Base-by-base conservation (phyloP, 2,329 filamentous ascomycete species). In the Sporothrix inflata region DNA sequence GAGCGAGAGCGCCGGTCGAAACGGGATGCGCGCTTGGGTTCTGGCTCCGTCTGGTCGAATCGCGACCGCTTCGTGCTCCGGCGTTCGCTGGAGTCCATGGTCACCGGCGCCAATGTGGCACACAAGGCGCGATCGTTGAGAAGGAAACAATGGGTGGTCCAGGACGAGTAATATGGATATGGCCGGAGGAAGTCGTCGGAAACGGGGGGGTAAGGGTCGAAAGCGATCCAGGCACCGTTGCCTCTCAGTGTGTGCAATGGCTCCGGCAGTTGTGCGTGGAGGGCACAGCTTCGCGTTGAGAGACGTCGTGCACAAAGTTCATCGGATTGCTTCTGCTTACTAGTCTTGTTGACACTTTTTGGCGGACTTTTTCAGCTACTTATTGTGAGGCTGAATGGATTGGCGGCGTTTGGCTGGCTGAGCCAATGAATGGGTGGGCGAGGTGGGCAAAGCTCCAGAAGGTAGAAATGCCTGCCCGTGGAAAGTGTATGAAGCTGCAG, bases 1-100 rank as follows among this genome's bases (percentile, higher is more conserved):
- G 94, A 97, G 76, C 94, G 92, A 73, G 96, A 98, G 77, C 96
- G 92, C 77, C 94, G 90, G 83, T 98, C 95, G 82, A 97, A 98
- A 80, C 94, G 89, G 67, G 94, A 97, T 57, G 87, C 79, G 77
- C 90, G 87, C 78, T 90, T 91, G 72, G 92, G 89, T 79, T 96
- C 93, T 6, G 92, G 90, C 80, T 95, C 93, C 63, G 90, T 96
- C 82, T 97, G 93, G 80, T 98, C 95, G 82, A 98, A 98, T 81
- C 95, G 94, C 79, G 94, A 97, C 74, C 94, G 92, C 85, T 97
- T 97, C 74, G 86, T 84, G 74, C 85, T 85, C 74, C 90, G 89
- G 79, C 90, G 88, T 77, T 94, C 92, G 75, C 91, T 87, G 78
- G 96, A 93, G 76, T 92, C 89, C 94, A 97, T 94, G 63, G 73